Conservation (phyloP, 805 yeast genomes). For the Scheffersomyces ergatensis region DNA sequence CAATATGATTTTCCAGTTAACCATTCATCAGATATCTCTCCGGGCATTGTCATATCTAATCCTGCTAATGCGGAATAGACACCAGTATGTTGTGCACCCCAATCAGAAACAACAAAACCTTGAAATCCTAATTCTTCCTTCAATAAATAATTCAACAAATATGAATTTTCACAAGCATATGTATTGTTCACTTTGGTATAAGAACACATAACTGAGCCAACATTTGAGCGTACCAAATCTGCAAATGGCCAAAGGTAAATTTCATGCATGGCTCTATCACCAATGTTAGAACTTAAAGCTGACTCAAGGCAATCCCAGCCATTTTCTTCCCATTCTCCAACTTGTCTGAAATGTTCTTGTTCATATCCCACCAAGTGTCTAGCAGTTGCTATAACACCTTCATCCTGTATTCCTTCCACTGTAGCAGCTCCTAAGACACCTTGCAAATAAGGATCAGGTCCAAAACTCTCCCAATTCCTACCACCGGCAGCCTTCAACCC, state of each 20-base stretch:
- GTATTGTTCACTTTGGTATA: constrained; percentile 57
- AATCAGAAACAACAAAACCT: constrained; percentile 65
- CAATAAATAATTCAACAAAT: constrained; percentile 50
- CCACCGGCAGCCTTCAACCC: constrained; percentile 65
- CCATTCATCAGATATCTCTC: constrained; percentile 53
- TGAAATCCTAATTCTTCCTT: constrained; percentile 65
- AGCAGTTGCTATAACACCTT: constrained; percentile 57
- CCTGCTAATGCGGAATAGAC: constrained; percentile 57
- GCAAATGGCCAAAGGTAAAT: constrained; percentile 67
- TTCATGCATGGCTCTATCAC: constrained; percentile 62
- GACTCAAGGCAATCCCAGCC: constrained; percentile 42
- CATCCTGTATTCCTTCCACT: constrained; percentile 54
- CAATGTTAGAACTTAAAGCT: constrained; percentile 53
- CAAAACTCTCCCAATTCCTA: constrained; percentile 63
- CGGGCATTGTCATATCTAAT: constrained; percentile 67
- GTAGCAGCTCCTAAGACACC: constrained; percentile 54
- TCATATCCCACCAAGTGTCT: constrained; percentile 60
- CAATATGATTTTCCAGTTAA: constrained; percentile 51
- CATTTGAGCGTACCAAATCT: constrained; percentile 59
- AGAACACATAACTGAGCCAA: constrained; percentile 60
- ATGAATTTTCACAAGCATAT: constrained; percentile 59
- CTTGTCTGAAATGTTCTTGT: constrained; percentile 59
- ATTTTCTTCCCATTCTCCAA: constrained; percentile 45
- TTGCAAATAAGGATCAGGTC: constrained; percentile 59
- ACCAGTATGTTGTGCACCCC: constrained; percentile 65